Evolutionary conservation across 2,329 filamentous ascomycete species (phyloP).

Genomic region (Xylaria sp.): DNA sequence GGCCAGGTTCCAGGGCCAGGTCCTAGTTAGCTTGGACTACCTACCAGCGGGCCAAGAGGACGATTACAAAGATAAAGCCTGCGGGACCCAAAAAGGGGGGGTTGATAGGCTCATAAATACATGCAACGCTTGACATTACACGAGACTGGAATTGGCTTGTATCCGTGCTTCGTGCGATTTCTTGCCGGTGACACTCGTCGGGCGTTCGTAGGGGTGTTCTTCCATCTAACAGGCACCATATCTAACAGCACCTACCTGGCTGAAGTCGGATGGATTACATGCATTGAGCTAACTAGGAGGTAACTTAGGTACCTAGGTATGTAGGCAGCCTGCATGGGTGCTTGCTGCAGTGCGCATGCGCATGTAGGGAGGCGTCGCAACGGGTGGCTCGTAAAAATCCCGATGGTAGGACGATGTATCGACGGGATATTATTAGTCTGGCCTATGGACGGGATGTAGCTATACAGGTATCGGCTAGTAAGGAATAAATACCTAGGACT

Average conservation of each 20-base stretch:
- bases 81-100: not conserved
- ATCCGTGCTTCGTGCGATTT: too few species aligned
- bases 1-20: not conserved
- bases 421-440: not conserved
- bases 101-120: not conserved
- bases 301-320: too few species aligned
- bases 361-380: too few species aligned
- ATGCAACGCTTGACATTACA: not conserved
- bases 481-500: too few species aligned
- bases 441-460: too few species aligned
- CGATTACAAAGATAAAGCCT: not conserved
- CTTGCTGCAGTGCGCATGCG: not conserved
- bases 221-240: too few species aligned
- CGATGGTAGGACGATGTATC: not conserved
- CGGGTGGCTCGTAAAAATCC: not conserved
- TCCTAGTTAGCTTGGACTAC: not conserved
- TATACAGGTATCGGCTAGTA: not conserved
- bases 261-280: not conserved
- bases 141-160: not conserved
- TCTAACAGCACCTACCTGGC: too few species aligned
- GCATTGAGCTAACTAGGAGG: too few species aligned
- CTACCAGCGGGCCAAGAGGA: not conserved
- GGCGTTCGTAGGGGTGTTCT: too few species aligned
- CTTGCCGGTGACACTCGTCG: too few species aligned
- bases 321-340: not conserved